phyloP scores from a whole-genome alignment of 768 basidiomycete genomes.

The Clavulina sp. region DNA sequence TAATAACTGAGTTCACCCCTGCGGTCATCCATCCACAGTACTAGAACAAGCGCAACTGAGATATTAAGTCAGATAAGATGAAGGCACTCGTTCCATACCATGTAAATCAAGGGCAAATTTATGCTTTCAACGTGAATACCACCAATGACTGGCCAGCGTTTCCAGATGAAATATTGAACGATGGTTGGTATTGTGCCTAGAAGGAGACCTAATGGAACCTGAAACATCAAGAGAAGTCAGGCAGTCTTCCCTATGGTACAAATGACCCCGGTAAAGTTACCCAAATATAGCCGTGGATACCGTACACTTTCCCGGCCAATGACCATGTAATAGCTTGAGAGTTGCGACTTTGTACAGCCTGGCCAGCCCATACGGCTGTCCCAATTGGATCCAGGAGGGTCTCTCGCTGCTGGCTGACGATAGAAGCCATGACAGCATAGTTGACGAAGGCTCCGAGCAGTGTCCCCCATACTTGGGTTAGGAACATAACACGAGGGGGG shows the following conservation, averaged over 20 bases:
- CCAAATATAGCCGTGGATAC: constrained; percentile 35
- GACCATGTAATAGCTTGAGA: constrained; percentile 48
- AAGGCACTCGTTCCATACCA: neutral
- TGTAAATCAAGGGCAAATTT: constrained; percentile 25
- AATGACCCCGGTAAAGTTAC: too few relatives aligned
- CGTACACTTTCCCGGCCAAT: constrained; percentile 39
- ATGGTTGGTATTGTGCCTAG: constrained; percentile 36
- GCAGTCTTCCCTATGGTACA: neutral
- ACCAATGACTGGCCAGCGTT: constrained; percentile 41
- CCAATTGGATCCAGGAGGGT: constrained; percentile 34
- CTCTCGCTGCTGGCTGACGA: constrained; percentile 12
- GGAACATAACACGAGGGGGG: constrained; percentile 47
- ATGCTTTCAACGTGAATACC: constrained; percentile 31
- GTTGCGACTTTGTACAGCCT: constrained; percentile 34
- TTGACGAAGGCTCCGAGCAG: constrained; percentile 27
- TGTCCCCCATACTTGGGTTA: constrained; percentile 49
- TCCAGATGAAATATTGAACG: constrained; percentile 36
- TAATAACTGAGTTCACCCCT: constrained; percentile 38
- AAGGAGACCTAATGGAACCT: constrained; percentile 12
- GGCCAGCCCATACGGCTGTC: constrained; percentile 46
- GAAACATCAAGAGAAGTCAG: constrained; percentile 26
- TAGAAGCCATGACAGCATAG: constrained; percentile 30
- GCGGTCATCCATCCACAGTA: constrained; percentile 17
- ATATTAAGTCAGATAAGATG: neutral
- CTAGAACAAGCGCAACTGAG: neutral